Conservation (phyloP, 2,329 filamentous ascomycete species). For the Penicillium sp. region DNA sequence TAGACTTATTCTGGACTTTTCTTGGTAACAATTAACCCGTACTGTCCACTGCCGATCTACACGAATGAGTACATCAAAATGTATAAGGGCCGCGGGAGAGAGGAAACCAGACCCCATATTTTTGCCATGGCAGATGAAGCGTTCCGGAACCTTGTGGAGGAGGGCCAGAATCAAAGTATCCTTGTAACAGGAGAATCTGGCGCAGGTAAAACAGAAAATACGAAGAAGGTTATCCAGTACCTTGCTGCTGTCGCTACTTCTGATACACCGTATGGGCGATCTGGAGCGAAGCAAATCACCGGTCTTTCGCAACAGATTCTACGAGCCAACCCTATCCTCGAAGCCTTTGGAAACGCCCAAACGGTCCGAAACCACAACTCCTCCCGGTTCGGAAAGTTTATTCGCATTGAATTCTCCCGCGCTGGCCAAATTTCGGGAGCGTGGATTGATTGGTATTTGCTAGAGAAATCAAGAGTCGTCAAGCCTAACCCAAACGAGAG, state of each 20-base stretch:
- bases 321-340: conserved; percentile 91
- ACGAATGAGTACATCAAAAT: conserved; percentile 96
- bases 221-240: conserved; percentile 99
- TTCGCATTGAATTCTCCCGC: conserved; percentile 89
- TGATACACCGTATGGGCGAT: conserved; percentile 64
- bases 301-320: conserved; percentile 96
- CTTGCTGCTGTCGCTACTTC: conserved; percentile 88
- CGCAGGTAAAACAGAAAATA: conserved; percentile 98
- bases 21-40: conserved; percentile 94
- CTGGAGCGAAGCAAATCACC: conserved; percentile 65
- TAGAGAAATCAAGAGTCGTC: conserved; percentile 97
- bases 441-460: conserved; percentile 96
- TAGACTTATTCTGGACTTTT: conserved; percentile 96
- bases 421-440: conserved; percentile 89
- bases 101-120: conserved; percentile 96
- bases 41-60: conserved; percentile 92
- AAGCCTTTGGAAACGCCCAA: conserved; percentile 97
- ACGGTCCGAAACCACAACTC: conserved; percentile 98
- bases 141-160: conserved; percentile 91
- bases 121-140: conserved; percentile 97
- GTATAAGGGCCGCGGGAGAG: conserved; percentile 87
- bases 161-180: conserved; percentile 95
- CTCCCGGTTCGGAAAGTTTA: conserved; percentile 97
- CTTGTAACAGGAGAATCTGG: conserved; percentile 97
- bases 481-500: conserved; percentile 82